Evolutionary conservation across 768 basidiomycete genomes (phyloP).

Genomic region (Auriscalpium vulgare): DNA sequence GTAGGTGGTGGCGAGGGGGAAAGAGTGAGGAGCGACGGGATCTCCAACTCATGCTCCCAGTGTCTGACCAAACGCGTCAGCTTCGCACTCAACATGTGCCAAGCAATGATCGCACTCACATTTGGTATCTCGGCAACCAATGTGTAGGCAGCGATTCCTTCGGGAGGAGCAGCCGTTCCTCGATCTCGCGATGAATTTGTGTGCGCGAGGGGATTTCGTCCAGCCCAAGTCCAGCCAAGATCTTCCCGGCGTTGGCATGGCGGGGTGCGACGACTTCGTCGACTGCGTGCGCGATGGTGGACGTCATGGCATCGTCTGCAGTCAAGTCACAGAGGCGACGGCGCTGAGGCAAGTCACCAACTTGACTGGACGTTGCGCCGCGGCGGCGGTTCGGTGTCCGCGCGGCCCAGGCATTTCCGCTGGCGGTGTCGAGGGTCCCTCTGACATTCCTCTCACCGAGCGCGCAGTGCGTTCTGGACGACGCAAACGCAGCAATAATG

Average conservation of each 20-base stretch:
- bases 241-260: slow-evolving; percentile 27
- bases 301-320: not conserved
- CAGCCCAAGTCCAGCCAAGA: slow-evolving; percentile 54
- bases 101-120: slow-evolving; percentile 39
- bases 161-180: slow-evolving; percentile 67
- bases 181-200: slow-evolving; percentile 59
- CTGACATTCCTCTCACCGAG: no score
- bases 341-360: not conserved
- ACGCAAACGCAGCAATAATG: no score
- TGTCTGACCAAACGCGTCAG: slow-evolving; percentile 36
- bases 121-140: slow-evolving; percentile 77
- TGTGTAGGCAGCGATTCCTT: slow-evolving; percentile 56
- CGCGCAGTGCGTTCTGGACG: no score
- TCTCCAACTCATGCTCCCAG: slow-evolving; percentile 56
- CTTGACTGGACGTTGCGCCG: not conserved
- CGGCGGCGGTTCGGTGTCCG: no score
- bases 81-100: slow-evolving; percentile 5
- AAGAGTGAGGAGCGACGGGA: slow-evolving; percentile 56
- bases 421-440: no score
- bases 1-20: slow-evolving; percentile 73
- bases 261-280: slow-evolving; percentile 40
- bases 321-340: not conserved
- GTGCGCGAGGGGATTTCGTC: slow-evolving; percentile 47
- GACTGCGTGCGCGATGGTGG: slow-evolving; percentile 15
- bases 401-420: no score